These are phyloP conservation scores for Grammothele lineata DNA, from an alignment of 768 basidiomycete genomes.

Conservation along the genomic window DNA sequence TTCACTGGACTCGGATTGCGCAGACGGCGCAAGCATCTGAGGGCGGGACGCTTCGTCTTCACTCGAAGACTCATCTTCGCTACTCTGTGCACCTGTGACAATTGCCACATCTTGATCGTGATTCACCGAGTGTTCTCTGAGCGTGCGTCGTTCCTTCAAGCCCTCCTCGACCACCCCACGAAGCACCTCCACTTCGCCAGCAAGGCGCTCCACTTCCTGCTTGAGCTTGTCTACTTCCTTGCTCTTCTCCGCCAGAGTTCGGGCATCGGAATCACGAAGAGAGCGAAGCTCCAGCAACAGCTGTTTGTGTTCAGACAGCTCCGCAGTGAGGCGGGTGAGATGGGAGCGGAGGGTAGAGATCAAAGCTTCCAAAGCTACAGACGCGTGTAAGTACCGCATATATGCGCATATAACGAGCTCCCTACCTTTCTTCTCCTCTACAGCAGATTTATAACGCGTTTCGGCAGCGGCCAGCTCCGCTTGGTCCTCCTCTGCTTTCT, in stretches of 20 bases:
- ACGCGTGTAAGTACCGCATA: not conserved
- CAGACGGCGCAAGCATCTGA: not conserved
- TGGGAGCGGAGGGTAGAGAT: slow-evolving; percentile 71
- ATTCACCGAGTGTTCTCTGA: slow-evolving; percentile 37
- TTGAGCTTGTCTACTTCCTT: slow-evolving; percentile 65
- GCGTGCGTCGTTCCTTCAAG: slow-evolving; percentile 63
- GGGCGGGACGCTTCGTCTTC: not conserved
- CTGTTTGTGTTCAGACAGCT: slow-evolving; percentile 72
- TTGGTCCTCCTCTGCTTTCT: slow-evolving; percentile 31
- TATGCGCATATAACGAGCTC: slow-evolving; percentile 7
- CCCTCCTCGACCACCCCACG: slow-evolving; percentile 85
- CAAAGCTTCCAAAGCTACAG: slow-evolving; percentile 73
- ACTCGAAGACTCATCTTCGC: not conserved
- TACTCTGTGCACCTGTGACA: not conserved
- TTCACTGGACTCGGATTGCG: slow-evolving; percentile 21
- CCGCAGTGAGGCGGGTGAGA: slow-evolving; percentile 70
- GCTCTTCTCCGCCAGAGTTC: slow-evolving; percentile 53
- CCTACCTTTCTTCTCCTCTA: slow-evolving; percentile 86
- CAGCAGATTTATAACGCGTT: slow-evolving; percentile 64
- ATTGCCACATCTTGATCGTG: slow-evolving; percentile 5
- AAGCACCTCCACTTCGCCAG: slow-evolving; percentile 84
- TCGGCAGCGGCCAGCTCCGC: slow-evolving; percentile 29
- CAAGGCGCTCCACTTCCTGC: slow-evolving; percentile 76
- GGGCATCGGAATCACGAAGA: slow-evolving; percentile 59
- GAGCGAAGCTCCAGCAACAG: slow-evolving; percentile 62